Evolutionary conservation across 768 basidiomycete species (phyloP), one percentile per base, ranked within the genome.

Genomic region (Thelephora ganbajun): DNA sequence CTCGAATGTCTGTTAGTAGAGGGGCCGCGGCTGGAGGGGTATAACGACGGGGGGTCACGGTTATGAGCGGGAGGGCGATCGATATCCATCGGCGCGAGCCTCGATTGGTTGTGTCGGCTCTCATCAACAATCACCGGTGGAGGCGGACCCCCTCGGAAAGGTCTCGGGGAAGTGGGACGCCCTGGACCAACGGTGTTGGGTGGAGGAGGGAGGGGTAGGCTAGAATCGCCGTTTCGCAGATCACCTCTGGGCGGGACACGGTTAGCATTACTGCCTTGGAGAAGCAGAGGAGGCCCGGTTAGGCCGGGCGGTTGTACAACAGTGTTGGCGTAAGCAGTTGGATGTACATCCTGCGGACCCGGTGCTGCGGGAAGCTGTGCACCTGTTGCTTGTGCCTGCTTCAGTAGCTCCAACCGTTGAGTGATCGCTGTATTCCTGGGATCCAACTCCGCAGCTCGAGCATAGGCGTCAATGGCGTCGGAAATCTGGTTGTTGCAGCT

Each of bases 401-500:
- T 82, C 49, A 97, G 63, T 7, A 96, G 63, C 55, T 77, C 71
- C 14, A 97, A 66, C 1, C 93, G 77, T 52, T 85, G 80, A 23
- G 83, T 78, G 62, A 98, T 93, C 23, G 82, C 76, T 37, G 69
- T 66, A 58, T 98, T 98, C 49, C 63, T 66, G 0, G 93, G 90
- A 60, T 98, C 96, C 42, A 98, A 80, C 62, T 98, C 93, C 49
- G 82, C 81, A 0, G 94, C 96, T 33, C 94, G 79, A 11, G 89
- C 88, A 59, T 99, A 99, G 1, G 96, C 96, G 56, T 99, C 94
- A 60, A 98, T 97, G 26, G 96, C 96, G 62, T 99, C 96, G 34
- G 85, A 85, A 60, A 98, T 90, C 64, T 99, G 96, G 59, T 98
- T 97, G 68, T 98, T 98, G 72, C 94, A 99, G 54, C 84, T 87